These are phyloP conservation scores for Globisporangium cederbergense DNA, from an alignment of 352 stramenopile genomes.

Conservation along the genomic window DNA sequence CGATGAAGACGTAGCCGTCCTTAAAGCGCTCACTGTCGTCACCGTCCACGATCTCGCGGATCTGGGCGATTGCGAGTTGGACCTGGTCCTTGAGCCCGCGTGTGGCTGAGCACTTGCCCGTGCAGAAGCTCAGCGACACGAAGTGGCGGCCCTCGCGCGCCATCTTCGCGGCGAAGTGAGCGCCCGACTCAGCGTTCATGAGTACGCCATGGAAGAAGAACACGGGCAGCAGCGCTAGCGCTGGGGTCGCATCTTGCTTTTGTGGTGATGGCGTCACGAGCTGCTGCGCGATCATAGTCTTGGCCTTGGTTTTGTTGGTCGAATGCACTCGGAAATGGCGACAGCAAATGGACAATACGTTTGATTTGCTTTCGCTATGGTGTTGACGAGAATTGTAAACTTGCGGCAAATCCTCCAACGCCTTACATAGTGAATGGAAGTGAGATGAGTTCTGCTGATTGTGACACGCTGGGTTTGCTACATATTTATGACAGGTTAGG, in stretches of 20 bases:
- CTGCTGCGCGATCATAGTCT: background rate
- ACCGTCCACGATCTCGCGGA: conserved; percentile 20
- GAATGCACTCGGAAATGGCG: too few relatives aligned
- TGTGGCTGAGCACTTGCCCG: conserved; percentile 26
- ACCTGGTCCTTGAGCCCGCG: conserved; percentile 29
- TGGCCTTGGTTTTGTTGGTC: too few relatives aligned
- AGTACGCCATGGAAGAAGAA: conserved; percentile 53
- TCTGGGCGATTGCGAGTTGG: conserved; percentile 31
- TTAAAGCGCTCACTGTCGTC: conserved; percentile 20
- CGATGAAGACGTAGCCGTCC: conserved; percentile 47
- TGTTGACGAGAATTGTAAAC: too few relatives aligned
- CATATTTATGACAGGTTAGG: too few relatives aligned
- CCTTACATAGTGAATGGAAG: too few relatives aligned
- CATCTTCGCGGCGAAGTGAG: conserved; percentile 29
- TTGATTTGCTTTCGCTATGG: too few relatives aligned
- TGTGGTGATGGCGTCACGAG: background rate
- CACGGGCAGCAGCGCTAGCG: conserved; percentile 16
- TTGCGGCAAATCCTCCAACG: too few relatives aligned
- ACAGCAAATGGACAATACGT: too few relatives aligned
- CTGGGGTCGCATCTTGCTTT: background rate
- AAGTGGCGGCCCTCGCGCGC: conserved; percentile 27
- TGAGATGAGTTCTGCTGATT: too few relatives aligned
- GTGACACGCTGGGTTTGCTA: too few relatives aligned
- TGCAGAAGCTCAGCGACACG: conserved; percentile 37
- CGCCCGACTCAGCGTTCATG: conserved; percentile 18